Evolutionary conservation across 2,329 filamentous ascomycete genomes (phyloP).

Genomic region (Epichloe brachyelytri): DNA sequence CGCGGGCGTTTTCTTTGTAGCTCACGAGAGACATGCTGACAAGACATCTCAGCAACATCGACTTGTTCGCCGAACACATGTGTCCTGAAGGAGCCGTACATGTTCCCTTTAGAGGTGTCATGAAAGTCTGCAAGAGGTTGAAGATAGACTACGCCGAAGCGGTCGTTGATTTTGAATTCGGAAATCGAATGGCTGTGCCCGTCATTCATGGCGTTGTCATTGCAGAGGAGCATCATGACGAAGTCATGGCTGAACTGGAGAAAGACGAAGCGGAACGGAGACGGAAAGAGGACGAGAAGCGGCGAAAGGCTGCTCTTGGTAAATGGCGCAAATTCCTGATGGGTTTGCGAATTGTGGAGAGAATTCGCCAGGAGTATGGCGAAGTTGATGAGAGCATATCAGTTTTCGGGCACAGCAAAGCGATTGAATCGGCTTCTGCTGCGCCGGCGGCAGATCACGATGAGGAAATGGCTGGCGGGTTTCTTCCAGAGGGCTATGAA

Average conservation of each 20-base stretch:
- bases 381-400: slow-evolving; percentile 40
- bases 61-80: slow-evolving; percentile 91
- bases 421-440: slow-evolving; percentile 6
- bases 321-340: slow-evolving; percentile 82
- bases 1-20: slow-evolving; percentile 1
- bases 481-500: slow-evolving; percentile 44
- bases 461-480: slow-evolving; percentile 47
- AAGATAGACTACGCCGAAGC: slow-evolving; percentile 86
- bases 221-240: slow-evolving; percentile 62
- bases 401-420: slow-evolving; percentile 38
- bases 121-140: slow-evolving; percentile 70
- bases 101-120: slow-evolving; percentile 63
- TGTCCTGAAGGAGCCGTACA: slow-evolving; percentile 74
- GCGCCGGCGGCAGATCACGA: slow-evolving; percentile 19
- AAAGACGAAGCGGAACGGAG: slow-evolving; percentile 63
- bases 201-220: slow-evolving; percentile 85
- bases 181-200: slow-evolving; percentile 84
- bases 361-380: slow-evolving; percentile 66
- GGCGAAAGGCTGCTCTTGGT: slow-evolving; percentile 56
- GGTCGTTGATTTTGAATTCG: slow-evolving; percentile 93
- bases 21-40: slow-evolving; percentile 5
- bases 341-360: slow-evolving; percentile 69
- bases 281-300: slow-evolving; percentile 73
- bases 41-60: slow-evolving; percentile 54
- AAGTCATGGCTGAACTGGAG: slow-evolving; percentile 65